Evolutionary conservation across 345 rosid species (phyloP).

Genomic region (Pistacia atlantica): DNA sequence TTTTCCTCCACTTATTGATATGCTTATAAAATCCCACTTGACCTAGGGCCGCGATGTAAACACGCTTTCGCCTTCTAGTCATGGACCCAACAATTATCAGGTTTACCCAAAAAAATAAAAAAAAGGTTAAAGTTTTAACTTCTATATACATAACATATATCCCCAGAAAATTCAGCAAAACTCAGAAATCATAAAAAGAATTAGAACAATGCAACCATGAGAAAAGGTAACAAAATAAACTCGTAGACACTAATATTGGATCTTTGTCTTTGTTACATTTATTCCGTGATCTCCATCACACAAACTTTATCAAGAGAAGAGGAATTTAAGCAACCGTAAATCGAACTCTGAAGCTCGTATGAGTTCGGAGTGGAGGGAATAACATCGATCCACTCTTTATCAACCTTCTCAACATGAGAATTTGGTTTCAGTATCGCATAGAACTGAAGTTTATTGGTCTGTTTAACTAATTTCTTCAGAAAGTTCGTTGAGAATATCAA

Average conservation of each 20-base stretch:
- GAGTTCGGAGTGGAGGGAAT: conserved; percentile 66
- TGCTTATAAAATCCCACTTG: too few relatives aligned
- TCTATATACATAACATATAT: too few relatives aligned
- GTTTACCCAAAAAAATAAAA: too few relatives aligned
- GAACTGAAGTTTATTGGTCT: conserved; percentile 48
- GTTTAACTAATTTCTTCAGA: conserved; percentile 45
- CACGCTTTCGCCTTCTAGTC: too few relatives aligned
- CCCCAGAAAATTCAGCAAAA: too few relatives aligned
- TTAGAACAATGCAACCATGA: background rate
- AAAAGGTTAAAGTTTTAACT: too few relatives aligned
- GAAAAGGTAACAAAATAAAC: background rate
- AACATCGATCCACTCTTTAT: conserved; percentile 66
- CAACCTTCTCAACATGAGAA: conserved; percentile 56
- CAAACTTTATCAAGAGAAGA: conserved; percentile 59
- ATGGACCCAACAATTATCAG: too few relatives aligned
- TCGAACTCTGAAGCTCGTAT: conserved; percentile 51
- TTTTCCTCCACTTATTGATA: too few relatives aligned
- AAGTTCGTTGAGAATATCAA: conserved; percentile 47
- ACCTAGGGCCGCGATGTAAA: too few relatives aligned
- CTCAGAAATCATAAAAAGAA: background rate
- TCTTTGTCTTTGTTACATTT: background rate
- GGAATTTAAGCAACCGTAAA: conserved; percentile 49
- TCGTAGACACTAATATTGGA: background rate
- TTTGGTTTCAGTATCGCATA: conserved; percentile 35
- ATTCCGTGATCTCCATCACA: conserved; percentile 52